These are phyloP conservation scores for Phoma sp. DNA, from an alignment of 2,329 filamentous ascomycete genomes.

Conservation along the genomic window DNA sequence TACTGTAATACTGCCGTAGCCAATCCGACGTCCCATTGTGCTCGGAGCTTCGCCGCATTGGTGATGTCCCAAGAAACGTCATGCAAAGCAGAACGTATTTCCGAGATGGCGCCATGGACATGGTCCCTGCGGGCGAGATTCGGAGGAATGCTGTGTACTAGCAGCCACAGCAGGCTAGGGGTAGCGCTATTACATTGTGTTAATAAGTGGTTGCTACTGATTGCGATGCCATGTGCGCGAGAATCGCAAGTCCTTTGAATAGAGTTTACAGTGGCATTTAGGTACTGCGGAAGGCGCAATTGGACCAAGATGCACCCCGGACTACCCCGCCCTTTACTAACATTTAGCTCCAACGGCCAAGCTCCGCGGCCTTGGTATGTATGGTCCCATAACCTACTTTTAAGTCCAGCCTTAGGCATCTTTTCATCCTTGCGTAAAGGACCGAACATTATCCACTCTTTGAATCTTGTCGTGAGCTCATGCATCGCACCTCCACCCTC, in stretches of 20 bases:
- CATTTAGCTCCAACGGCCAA: slow-evolving; percentile 3
- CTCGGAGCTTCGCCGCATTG: not conserved
- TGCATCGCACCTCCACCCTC: slow-evolving; percentile 24
- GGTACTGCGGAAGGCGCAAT: not conserved
- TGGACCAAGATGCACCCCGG: not conserved
- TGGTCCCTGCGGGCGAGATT: not conserved
- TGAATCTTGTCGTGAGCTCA: slow-evolving; percentile 38
- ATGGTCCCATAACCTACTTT: not conserved
- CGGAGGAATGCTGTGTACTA: not conserved
- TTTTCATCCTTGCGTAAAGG: not conserved
- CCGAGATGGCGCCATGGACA: slow-evolving; percentile 5
- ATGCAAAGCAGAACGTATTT: slow-evolving; percentile 4
- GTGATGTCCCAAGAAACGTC: not conserved
- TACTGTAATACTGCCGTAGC: not conserved
- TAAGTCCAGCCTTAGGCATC: not conserved
- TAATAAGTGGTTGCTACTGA: not conserved
- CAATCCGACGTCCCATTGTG: not conserved
- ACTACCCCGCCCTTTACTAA: slow-evolving; percentile 1
- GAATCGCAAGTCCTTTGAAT: no score
- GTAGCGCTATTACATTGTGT: not conserved
- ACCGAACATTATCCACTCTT: slow-evolving; percentile 39
- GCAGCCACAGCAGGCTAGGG: not conserved
- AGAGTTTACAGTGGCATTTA: not conserved
- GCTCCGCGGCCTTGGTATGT: not conserved
- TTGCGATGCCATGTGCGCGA: not conserved